Base-by-base conservation (phyloP, 306 rosid species). In the Cajanus cajan region DNA sequence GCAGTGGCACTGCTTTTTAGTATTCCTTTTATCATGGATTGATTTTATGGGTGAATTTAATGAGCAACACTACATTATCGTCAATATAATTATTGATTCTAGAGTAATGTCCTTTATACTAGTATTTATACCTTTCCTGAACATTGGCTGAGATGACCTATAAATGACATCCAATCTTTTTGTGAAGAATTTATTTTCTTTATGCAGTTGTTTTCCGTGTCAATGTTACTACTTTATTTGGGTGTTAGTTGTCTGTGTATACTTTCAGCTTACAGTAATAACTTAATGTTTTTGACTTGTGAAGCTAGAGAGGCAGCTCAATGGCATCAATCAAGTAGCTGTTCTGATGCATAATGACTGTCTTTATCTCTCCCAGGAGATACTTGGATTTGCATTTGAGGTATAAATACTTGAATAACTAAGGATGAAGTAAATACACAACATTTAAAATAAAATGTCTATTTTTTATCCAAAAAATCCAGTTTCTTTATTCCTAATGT, bases 261-360 rank as follows among this genome's bases (percentile, higher is more conserved):
- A 18, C 70, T 40, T 81, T 65, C 36, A 31, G 63, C 43, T 80
- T 81, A 59, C 67, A 51, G 64, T 70, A 73, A 76, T 84, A 61
- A 79, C 84, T 68, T 66, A 15, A n/a, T 78, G 61, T 71, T 85
- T 64, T 78, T 88, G 83, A 79, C 80, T 84, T 91, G 86, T 92
- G 95, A 92, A 95, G 98, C 97, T 92, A 92, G 98, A 90, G 82
- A 90, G 95, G 85, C 97, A 90, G 94, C 98, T 95, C 82, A 87
- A 86, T 78, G 75, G 92, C 84, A 84, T 95, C 90, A 92, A 95
- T 77, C 98, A 91, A 77, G 96, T 81, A 62, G 94, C 92, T 66
- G 90, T 88, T 73, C 91, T 95, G 83, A 84, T 95, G 91, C 98
- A 92, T 75, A 92, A 92, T 85, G 98, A 92, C 82, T 95, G 98